phyloP scores from a whole-genome alignment of 73 alveolate genomes.

The Paramecium primaurelia region DNA sequence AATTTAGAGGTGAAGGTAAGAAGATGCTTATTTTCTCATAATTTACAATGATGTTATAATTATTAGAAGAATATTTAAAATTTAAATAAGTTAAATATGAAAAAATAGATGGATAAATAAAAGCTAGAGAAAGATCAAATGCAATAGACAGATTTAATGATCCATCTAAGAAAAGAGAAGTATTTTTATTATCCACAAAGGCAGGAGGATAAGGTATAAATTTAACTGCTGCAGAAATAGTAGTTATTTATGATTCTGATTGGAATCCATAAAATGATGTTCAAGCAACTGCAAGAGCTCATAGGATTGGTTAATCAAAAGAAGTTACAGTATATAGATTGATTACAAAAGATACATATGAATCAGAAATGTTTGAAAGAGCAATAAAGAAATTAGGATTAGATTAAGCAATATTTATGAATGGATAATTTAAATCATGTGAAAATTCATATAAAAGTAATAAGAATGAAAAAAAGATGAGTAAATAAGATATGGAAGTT shows the following conservation, averaged over 20 bases:
- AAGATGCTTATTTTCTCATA: slow-evolving; percentile 97
- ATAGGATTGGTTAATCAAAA: slow-evolving; percentile 97
- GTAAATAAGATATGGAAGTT: slow-evolving; percentile 82
- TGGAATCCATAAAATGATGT: slow-evolving; percentile 99
- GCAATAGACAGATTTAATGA: slow-evolving; percentile 95
- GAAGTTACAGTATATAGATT: slow-evolving; percentile 97
- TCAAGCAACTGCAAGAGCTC: slow-evolving; percentile 99
- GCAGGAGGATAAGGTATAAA: slow-evolving; percentile 99
- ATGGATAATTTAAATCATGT: slow-evolving; percentile 75
- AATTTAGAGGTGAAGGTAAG: slow-evolving; percentile 80
- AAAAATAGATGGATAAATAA: slow-evolving; percentile 94
- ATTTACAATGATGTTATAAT: slow-evolving; percentile 90
- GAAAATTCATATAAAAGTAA: slow-evolving; percentile 25
- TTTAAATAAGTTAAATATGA: slow-evolving; percentile 81
- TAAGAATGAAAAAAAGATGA: slow-evolving; percentile 59
- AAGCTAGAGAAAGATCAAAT: slow-evolving; percentile 89
- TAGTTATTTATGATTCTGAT: slow-evolving; percentile 96
- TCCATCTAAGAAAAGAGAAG: slow-evolving; percentile 86
- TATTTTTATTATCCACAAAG: slow-evolving; percentile 92
- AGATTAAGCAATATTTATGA: slow-evolving; percentile 88
- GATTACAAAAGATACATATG: slow-evolving; percentile 93
- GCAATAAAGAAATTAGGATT: slow-evolving; percentile 89
- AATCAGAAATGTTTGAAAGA: slow-evolving; percentile 95
- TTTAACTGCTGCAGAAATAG: slow-evolving; percentile 98
- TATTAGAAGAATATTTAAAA: slow-evolving; percentile 88